Percentiles rank a stretch among this genome's conserved stretches.
phyloP scores from a whole-genome alignment of 2,329 filamentous ascomycete species.

The Xylaria sp. region DNA sequence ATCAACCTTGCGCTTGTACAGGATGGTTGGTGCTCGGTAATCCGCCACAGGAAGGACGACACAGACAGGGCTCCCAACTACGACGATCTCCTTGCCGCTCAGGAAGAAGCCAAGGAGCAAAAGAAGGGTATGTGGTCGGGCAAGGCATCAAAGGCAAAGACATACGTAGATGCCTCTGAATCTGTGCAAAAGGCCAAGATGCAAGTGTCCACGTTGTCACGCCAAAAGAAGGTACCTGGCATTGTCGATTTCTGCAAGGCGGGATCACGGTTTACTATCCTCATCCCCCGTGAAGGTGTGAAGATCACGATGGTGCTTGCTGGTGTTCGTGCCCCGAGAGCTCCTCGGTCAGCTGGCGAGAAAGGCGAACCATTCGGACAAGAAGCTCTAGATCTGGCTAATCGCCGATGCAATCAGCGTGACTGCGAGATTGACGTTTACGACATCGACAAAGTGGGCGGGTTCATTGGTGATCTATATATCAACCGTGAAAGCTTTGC shows the following conservation, averaged over 20 bases:
- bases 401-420: constrained; percentile 87
- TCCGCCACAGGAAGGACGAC: constrained; percentile 94
- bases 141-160: constrained; percentile 84
- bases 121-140: constrained; percentile 95
- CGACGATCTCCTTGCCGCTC: constrained; percentile 84
- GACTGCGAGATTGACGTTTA: constrained; percentile 97
- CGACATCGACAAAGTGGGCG: constrained; percentile 94
- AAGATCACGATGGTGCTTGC: constrained; percentile 96
- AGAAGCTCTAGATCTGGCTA: constrained; percentile 92
- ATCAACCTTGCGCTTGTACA: constrained; percentile 87
- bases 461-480: constrained; percentile 95
- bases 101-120: constrained; percentile 84
- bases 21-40: constrained; percentile 91
- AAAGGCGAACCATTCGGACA: constrained; percentile 93
- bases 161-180: constrained; percentile 91
- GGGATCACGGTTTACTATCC: constrained; percentile 91
- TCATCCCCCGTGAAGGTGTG: constrained; percentile 91
- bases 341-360: constrained; percentile 80
- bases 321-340: constrained; percentile 89
- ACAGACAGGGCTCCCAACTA: constrained; percentile 94
- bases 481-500: constrained; percentile 96
- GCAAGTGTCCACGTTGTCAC: constrained; percentile 85
- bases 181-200: constrained; percentile 95
- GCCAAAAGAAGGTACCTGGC: constrained; percentile 91
- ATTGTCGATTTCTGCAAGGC: constrained; percentile 98